Evolutionary conservation across 1,284 basidiomycete genomes (phyloP).

Genomic region (Exsudoporus floridanus): DNA sequence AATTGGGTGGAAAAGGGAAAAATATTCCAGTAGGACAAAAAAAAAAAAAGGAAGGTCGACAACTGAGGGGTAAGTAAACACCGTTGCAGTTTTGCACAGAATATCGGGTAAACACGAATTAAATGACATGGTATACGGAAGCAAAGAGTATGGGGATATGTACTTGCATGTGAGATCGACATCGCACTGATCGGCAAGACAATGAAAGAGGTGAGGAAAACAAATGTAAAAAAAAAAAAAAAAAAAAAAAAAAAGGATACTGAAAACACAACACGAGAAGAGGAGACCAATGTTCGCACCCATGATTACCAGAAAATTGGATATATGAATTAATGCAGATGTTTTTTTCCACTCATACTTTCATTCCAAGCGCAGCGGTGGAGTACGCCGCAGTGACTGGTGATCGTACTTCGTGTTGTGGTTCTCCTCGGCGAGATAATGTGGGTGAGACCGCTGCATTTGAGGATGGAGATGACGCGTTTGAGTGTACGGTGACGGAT

Average conservation of each 20-base stretch:
- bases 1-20: accelerated
- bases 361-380: slow-evolving; percentile 37
- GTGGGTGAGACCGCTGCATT: slow-evolving; percentile 27
- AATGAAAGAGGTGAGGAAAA: too few relatives aligned
- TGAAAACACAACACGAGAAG: not conserved
- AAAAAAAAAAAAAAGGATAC: not conserved
- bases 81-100: slow-evolving; percentile 25
- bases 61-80: not conserved
- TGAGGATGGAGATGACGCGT: slow-evolving; percentile 34
- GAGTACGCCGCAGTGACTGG: slow-evolving; percentile 32
- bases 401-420: slow-evolving; percentile 37
- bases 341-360: slow-evolving; percentile 24
- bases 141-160: slow-evolving; percentile 12
- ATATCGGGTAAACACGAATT: slow-evolving; percentile 20
- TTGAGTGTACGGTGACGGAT: slow-evolving; percentile 30
- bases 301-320: slow-evolving; percentile 28
- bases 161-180: slow-evolving; percentile 13
- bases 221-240: not conserved
- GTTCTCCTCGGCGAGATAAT: slow-evolving; percentile 35
- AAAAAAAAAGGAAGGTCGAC: not conserved
- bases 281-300: slow-evolving; percentile 31
- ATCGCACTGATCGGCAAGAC: slow-evolving; percentile 5
- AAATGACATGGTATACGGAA: slow-evolving; percentile 25
- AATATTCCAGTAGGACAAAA: not conserved
- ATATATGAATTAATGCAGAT: slow-evolving; percentile 25